A percentile compares a stretch with the other conserved stretches of the same genome.
Conservation (phyloP, 768 basidiomycete species). For the Lactarius evosmus region DNA sequence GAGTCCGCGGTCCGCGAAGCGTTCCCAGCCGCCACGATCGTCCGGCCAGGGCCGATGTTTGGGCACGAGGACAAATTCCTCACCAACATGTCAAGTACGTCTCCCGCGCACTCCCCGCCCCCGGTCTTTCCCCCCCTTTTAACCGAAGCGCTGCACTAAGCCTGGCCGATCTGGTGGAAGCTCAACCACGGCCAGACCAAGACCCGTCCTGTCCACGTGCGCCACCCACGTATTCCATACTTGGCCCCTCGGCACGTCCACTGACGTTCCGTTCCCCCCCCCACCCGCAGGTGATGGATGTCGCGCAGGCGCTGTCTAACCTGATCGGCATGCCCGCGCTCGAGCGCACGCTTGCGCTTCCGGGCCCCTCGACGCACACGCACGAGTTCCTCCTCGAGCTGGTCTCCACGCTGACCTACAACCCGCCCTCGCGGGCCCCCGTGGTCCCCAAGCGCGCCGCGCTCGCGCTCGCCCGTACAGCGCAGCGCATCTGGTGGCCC, state of each 20-base stretch:
- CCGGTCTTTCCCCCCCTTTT: slow-evolving; percentile 21
- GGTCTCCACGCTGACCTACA: slow-evolving; percentile 76
- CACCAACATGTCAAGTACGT: slow-evolving; percentile 87
- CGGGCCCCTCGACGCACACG: slow-evolving; percentile 85
- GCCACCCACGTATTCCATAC: slow-evolving; percentile 31
- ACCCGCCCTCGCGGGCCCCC: slow-evolving; percentile 66
- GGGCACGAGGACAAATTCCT: slow-evolving; percentile 95
- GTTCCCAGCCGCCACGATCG: slow-evolving; percentile 84
- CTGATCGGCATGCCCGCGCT: slow-evolving; percentile 60
- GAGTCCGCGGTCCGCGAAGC: slow-evolving; percentile 81
- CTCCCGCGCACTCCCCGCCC: slow-evolving; percentile 17
- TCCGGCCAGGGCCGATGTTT: slow-evolving; percentile 81
- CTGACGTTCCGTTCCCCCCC: not conserved
- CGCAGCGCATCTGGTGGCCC: slow-evolving; percentile 85
- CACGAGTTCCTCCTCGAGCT: slow-evolving; percentile 78
- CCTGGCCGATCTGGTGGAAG: slow-evolving; percentile 92
- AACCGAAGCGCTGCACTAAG: slow-evolving; percentile 40
- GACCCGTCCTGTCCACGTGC: slow-evolving; percentile 88
- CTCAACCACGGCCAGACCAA: slow-evolving; percentile 84
- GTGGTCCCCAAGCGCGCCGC: slow-evolving; percentile 75
- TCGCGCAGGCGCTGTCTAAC: slow-evolving; percentile 88
- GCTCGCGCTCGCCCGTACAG: slow-evolving; percentile 56
- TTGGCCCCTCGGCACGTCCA: slow-evolving; percentile 10
- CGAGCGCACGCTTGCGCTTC: slow-evolving; percentile 71
- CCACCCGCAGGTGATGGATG: slow-evolving; percentile 72